Base-by-base conservation (phyloP, 805 yeast species). In the Wickerhamomyces chaumierensis region DNA sequence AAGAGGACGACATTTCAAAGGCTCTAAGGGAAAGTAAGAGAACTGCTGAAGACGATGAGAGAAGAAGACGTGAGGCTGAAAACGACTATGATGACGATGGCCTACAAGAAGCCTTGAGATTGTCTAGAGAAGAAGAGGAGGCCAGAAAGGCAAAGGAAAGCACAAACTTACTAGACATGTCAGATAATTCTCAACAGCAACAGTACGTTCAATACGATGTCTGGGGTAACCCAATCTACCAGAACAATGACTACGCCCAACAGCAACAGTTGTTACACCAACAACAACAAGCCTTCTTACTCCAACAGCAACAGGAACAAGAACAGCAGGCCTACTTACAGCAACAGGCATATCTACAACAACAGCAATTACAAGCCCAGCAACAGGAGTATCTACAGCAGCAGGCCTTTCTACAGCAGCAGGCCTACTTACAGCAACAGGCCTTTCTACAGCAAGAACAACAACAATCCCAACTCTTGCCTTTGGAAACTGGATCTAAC, bases 31-130 rank as follows among this genome's bases (percentile, higher is more conserved):
- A 80, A 52, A 81, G 94, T 38, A 73, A 75, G 52, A 57, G 68
- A 49, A 84, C 95, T 2, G 96, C 94, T 1, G 87, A 81, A 46
- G 88, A 83, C 44, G 96, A 87, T 48, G 82, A 76, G 44, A 68
- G 66, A 38, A 67, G 79, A 45, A 66, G 78, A 48, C 65, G 79
- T 40, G 63, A 72, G 39, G 62, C 56, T 25, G 44, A 45, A 16
- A 45, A 42, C 3, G 56, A 47, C 6, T n/a, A n/a, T n/a, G n/a
- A n/a, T n/a, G 70, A 64, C 34, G 70, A 66, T 31, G 86, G 80
- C 20, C 64, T 83, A 36, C 71, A 73, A 42, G 72, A 75, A 34
- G 94, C 94, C 1, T 65, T 82, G 42, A 73, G 75, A 57, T 66
- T 84, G 48, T 73, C 84, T 34, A 61, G 77, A 51, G 94, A 83